Evolutionary conservation across 2,329 filamentous ascomycete genomes (phyloP), one percentile per base, ranked within the genome.

Genomic region (Colletotrichum spaethianum): DNA sequence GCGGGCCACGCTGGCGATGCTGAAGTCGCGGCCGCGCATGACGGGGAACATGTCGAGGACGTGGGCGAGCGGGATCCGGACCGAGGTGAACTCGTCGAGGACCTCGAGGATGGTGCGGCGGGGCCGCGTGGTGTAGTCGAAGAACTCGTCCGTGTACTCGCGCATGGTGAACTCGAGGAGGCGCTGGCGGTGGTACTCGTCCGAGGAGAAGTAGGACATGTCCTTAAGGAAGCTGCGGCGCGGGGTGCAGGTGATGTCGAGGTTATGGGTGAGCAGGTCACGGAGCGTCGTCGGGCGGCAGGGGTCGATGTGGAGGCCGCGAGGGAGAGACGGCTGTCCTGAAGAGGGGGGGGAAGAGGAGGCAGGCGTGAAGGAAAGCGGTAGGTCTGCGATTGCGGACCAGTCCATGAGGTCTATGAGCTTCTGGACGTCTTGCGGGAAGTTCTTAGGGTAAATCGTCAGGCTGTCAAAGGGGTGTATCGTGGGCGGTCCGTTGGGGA

Each of bases 41-140:
- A 92, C 78, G 0, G 96, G 96, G 66, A 99, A 92, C 20, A 95
- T 86, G 65, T 92, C 90, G 12, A 93, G 87, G 1, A 92, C 87
- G 60, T 92, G 90, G 67, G 92, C 86, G 82, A 92, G 93, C 0
- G 96, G 95, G 2, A 99, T 90, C 73, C 92, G 92, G 66, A 98
- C 93, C 0, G 90, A 92, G 52, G 93, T 89, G 77, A 99, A 99
- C 76, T 99, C 96, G 68, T 96, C 92, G 36, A 99, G 88, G 4
- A 98, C 93, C 82, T 99, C 96, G 7, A 99, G 85, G 69, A 98
- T 98, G 70, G 93, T 97, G 42, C 96, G 92, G 42, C 95, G 92
- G 0, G 96, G 94, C 11, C 96, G 91, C 0, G 95, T 95, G 1
- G 96, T 96, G 79, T 99, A 99, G 82, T 99, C 96, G 83, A 94